phyloP scores from a whole-genome alignment of 495 filamentous ascomycete species.

The Xylona heveae region DNA sequence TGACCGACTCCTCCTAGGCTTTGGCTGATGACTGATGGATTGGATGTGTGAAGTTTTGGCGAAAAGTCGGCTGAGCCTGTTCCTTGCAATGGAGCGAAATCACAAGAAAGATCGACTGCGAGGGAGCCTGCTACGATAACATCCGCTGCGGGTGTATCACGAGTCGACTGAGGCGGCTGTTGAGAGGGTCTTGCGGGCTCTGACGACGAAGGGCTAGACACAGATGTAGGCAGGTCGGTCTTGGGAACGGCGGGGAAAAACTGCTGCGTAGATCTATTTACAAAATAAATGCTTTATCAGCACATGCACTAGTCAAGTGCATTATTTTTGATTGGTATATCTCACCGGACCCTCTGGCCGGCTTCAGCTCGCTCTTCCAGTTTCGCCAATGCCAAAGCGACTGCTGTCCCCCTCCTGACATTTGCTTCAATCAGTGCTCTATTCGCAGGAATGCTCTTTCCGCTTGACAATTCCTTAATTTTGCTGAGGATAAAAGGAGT shows the following conservation, averaged over 20 bases:
- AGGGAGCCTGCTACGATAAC: conserved; percentile 80
- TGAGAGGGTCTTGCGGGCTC: no score
- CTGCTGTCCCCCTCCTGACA: conserved; percentile 25
- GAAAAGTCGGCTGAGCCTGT: conserved; percentile 9
- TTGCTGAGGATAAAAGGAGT: conserved; percentile 72
- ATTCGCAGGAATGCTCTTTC: conserved; percentile 53
- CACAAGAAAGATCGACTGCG: conserved; percentile 72
- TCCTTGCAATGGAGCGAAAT: conserved; percentile 31
- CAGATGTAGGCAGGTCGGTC: neutral
- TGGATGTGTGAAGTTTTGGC: conserved; percentile 61
- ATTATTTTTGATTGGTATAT: no score
- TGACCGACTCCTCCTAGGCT: conserved; percentile 86
- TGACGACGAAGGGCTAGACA: no score
- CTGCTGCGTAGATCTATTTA: neutral
- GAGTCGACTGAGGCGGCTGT: neutral
- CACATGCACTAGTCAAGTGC: no score
- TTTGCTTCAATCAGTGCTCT: conserved; percentile 59
- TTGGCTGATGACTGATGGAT: conserved; percentile 58
- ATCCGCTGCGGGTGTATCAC: conserved; percentile 21
- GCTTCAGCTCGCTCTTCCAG: conserved; percentile 31
- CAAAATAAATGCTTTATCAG: no score
- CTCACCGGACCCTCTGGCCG: conserved; percentile 19
- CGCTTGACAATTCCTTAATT: conserved; percentile 61
- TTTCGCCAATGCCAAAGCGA: conserved; percentile 8
- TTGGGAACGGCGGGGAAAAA: neutral